Evolutionary conservation across 2,329 filamentous ascomycete genomes (phyloP), one percentile per base, ranked within the genome.

Genomic region (Chaetomiaceae sp.): DNA sequence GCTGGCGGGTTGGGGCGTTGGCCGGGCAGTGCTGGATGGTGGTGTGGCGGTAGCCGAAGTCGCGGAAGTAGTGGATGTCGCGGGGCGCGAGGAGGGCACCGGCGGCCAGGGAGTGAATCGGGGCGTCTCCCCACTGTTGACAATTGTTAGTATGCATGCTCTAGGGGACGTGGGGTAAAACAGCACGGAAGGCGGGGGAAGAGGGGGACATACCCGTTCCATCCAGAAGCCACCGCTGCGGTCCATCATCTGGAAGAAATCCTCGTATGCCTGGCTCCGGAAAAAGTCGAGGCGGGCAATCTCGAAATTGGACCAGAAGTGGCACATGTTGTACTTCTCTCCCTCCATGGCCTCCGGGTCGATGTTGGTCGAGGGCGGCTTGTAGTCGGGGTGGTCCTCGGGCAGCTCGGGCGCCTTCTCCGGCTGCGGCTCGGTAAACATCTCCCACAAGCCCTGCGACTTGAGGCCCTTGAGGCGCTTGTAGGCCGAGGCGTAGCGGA

Each of bases 281-380:
- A 97, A 97, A 83, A 90, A 99, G 72, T 89, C 86, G 55, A 99
- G 79, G 53, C 85, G 83, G 13, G 93, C 93, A 72, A 99, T 99
- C 70, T 99, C 93, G 61, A 99, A 99, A 69, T 99, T 99, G 69
- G 90, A 96, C 93, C 93, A 99, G 76, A 96, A 99, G 75, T 99
- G 93, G 68, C 93, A 99, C 93, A 99, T 99, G 73, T 99, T 99
- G 77, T 99, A 99, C 62, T 85, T 88, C 69, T 99, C 93, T 57
- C 90, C 89, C 66, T 97, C 92, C 93, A 99, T 99, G 37, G 85
- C 81, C 65, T 97, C 91, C 0, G 86, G 84, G 64, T 97, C 89
- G 50, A 96, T 87, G 37, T 93, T 83, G 25, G 86, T 83, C n/a
- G 89, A 72, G 30, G 78, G 78, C 20, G 88, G 83, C 55, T 95